phyloP scores from a whole-genome alignment of 148 eudicot species.

The Cornus florida region DNA sequence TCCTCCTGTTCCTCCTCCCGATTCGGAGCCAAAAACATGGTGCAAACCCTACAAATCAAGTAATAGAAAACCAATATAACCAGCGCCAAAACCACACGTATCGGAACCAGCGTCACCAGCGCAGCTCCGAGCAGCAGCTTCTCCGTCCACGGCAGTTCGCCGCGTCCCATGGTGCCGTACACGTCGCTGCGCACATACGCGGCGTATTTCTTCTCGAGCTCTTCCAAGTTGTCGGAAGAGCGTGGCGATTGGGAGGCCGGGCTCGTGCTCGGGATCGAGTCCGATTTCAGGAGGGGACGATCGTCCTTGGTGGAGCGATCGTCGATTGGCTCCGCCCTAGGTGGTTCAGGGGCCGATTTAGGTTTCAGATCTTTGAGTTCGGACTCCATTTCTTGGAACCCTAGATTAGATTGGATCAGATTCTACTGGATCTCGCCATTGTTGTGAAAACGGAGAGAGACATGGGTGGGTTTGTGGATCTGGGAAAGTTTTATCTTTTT shows the following conservation, averaged over 20 bases:
- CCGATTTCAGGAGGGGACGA: slow-evolving; percentile 59
- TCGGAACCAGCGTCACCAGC: slow-evolving; percentile 55
- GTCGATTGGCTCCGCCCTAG: slow-evolving; percentile 28
- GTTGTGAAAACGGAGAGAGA: background rate
- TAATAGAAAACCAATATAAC: slow-evolving; percentile 55
- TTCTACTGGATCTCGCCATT: slow-evolving; percentile 16
- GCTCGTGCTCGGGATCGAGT: slow-evolving; percentile 9
- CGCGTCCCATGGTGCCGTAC: slow-evolving; percentile 77
- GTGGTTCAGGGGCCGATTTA: background rate
- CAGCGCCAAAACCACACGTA: slow-evolving; percentile 39
- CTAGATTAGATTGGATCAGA: background rate
- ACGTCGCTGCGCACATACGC: slow-evolving; percentile 66
- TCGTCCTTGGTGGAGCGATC: slow-evolving; percentile 32
- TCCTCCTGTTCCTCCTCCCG: slow-evolving; percentile 62
- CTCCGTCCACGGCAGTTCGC: slow-evolving; percentile 50
- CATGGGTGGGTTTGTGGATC: background rate
- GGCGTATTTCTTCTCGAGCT: slow-evolving; percentile 74
- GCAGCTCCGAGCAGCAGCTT: slow-evolving; percentile 47
- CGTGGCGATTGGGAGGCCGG: slow-evolving; percentile 9
- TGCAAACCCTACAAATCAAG: slow-evolving; percentile 68
- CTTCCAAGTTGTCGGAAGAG: slow-evolving; percentile 37
- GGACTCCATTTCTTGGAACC: slow-evolving; percentile 43
- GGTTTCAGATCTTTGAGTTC: slow-evolving; percentile 46
- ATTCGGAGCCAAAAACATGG: slow-evolving; percentile 50
- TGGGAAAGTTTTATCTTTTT: background rate